Evolutionary conservation across 1,284 basidiomycete species (phyloP), one percentile per base, ranked within the genome.

Genomic region (Boletus semigastroideus): DNA sequence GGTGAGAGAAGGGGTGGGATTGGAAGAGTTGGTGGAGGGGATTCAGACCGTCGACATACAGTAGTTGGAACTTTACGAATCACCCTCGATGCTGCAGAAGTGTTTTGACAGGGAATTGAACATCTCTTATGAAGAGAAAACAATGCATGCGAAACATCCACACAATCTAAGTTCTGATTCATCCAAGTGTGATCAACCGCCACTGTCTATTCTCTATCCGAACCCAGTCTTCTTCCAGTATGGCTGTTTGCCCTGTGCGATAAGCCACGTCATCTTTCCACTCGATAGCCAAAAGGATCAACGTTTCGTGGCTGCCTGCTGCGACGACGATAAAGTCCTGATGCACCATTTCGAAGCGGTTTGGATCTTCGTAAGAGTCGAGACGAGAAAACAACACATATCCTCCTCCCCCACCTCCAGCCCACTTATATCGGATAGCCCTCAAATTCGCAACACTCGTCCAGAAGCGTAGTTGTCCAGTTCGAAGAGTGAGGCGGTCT

Each of bases 291-390:
- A 61, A 5, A 27, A 61, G 47, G 1, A 56, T 19, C 33, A 60
- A 40, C 19, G 0, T 31, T 4, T 31, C 19, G 2, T 2, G 13
- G 0, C 25, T 25, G 5, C n/a, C 2, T 4, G 48, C 52, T n/a
- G 52, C 59, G 20, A 62, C 7, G 17, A 64, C 52, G 6, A 61
- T 50, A 6, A 62, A 62, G 20, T 61, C 59, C 9, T 61, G 59
- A 1, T 49, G 2, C 25, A 59, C 25, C 25, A 61, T 37, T 11
- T 59, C 49, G 22, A 22, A 22, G 12, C n/a, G 2, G 1, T 40
- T n/a, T 1, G 22, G 27, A 5, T 52, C 12, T 0, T 42, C 42
- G 25, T 22, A 9, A 9, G 40, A 33, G 28, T 49, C n/a, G 0
- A 33, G 28, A 13, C 34, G 0, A 34, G 46, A 42, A 12, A 45